These are phyloP conservation scores for Agroathelia rolfsii DNA, from an alignment of 1,284 basidiomycete genomes.

Conservation along the genomic window DNA sequence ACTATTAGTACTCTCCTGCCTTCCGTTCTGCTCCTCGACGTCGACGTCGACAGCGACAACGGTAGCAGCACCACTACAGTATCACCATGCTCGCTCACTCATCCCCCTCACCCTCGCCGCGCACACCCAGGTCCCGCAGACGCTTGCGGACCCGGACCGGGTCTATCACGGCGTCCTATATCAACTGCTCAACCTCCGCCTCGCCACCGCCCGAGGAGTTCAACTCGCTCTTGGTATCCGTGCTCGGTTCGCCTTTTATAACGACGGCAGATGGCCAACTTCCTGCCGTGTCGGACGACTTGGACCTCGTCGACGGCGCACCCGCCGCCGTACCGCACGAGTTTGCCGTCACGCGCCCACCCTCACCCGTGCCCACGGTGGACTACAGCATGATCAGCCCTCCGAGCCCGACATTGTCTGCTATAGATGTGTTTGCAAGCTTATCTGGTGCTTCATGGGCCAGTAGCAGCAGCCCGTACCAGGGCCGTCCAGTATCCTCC, in stretches of 20 bases:
- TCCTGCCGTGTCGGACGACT: conserved; percentile 16
- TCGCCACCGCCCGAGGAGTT: conserved; percentile 31
- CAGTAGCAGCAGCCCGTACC: too few species aligned
- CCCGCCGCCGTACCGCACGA: conserved; percentile 27
- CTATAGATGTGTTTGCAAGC: too few species aligned
- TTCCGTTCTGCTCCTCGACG: too few species aligned
- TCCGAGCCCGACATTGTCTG: conserved; percentile 20
- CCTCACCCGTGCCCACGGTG: conserved; percentile 33
- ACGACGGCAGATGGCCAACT: conserved; percentile 22
- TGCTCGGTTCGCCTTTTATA: conserved; percentile 33
- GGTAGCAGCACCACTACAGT: too few species aligned
- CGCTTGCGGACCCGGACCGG: too few species aligned
- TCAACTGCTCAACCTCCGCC: conserved; percentile 31
- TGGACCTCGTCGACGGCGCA: conserved; percentile 36
- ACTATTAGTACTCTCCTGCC: too few species aligned
- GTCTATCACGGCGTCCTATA: conserved; percentile 32
- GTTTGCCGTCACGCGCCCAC: conserved; percentile 36
- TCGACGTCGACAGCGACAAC: too few species aligned
- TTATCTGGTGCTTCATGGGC: too few species aligned
- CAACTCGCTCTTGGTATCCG: conserved; percentile 22
- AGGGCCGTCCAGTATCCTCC: too few species aligned
- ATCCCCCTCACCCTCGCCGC: too few species aligned
- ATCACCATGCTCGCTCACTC: too few species aligned
- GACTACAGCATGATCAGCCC: conserved; percentile 40
- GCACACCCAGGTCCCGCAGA: too few species aligned